phyloP scores from a whole-genome alignment of 2,329 filamentous ascomycete species.

The Clarireedia homoeocarpa region DNA sequence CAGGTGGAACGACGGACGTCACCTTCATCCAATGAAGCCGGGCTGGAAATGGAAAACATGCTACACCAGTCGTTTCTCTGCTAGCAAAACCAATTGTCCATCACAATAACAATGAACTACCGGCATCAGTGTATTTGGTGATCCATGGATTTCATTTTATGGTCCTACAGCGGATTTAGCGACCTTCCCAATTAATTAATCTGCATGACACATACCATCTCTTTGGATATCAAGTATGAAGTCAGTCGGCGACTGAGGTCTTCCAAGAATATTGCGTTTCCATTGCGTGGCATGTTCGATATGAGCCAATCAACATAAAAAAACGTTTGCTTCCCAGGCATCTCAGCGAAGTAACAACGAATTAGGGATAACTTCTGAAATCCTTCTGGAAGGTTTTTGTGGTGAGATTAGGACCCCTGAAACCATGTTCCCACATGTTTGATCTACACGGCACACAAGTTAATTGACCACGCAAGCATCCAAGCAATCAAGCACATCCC shows the following conservation, averaged over 20 bases:
- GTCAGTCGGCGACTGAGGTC: not conserved
- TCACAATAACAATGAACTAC: not conserved
- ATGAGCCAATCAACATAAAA: not conserved
- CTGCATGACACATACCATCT: not conserved
- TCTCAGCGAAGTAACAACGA: too few relatives aligned
- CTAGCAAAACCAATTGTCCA: not conserved
- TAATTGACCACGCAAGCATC: too few relatives aligned
- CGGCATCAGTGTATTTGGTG: not conserved
- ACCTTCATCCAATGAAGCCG: not conserved
- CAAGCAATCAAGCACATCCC: too few relatives aligned
- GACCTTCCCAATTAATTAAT: not conserved
- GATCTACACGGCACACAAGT: not conserved
- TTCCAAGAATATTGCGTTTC: not conserved
- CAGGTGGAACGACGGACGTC: too few relatives aligned
- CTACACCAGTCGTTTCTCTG: too few relatives aligned
- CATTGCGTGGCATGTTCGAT: not conserved
- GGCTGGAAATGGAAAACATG: not conserved
- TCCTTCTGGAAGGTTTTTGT: not conserved
- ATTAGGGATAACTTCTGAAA: not conserved
- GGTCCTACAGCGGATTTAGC: too few relatives aligned
- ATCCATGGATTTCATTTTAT: not conserved
- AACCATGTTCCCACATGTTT: not conserved
- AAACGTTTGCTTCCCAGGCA: not conserved
- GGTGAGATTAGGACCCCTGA: not conserved
- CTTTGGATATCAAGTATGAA: not conserved